A percentile compares a stretch with the other conserved stretches of the same genome.
Evolutionary conservation across 140 eudicot genomes (phyloP).

Genomic region (Oenanthe javanica): DNA sequence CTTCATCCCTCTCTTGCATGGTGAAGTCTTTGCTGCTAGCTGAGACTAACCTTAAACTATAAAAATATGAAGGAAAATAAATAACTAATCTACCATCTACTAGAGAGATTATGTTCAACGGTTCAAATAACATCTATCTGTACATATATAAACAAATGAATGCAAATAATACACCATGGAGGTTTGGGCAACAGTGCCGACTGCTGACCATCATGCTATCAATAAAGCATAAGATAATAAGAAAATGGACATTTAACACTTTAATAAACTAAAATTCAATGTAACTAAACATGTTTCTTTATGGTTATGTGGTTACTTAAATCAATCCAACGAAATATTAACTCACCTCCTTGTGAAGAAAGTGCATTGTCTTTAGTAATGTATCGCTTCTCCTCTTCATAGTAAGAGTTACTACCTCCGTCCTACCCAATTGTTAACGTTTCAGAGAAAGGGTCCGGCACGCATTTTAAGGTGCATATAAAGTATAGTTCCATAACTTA

Average conservation of each 20-base stretch:
- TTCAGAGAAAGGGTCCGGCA: too few relatives aligned
- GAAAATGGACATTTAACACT: not conserved
- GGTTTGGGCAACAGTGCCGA: not conserved
- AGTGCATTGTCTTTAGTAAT: slow-evolving; percentile 32
- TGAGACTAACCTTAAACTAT: slow-evolving; percentile 26
- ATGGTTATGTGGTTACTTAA: not conserved
- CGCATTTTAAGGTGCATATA: too few relatives aligned
- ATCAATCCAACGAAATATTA: not conserved
- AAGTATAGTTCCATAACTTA: too few relatives aligned
- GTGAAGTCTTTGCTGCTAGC: slow-evolving; percentile 40
- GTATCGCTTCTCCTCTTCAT: slow-evolving; percentile 86
- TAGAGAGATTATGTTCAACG: not conserved
- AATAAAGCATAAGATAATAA: not conserved
- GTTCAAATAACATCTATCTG: not conserved
- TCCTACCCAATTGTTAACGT: too few relatives aligned
- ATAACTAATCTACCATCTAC: slow-evolving; percentile 5
- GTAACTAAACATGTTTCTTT: not conserved
- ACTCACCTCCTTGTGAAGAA: slow-evolving; percentile 46
- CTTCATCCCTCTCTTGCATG: slow-evolving; percentile 29
- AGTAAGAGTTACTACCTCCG: too few relatives aligned
- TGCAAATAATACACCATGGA: not conserved
- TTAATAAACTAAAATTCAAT: not conserved
- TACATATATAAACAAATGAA: not conserved
- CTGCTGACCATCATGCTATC: not conserved
- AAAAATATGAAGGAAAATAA: slow-evolving; percentile 5